Evolutionary conservation across 139 green algal genomes (phyloP).

Genomic region (Asterochloris erici): DNA sequence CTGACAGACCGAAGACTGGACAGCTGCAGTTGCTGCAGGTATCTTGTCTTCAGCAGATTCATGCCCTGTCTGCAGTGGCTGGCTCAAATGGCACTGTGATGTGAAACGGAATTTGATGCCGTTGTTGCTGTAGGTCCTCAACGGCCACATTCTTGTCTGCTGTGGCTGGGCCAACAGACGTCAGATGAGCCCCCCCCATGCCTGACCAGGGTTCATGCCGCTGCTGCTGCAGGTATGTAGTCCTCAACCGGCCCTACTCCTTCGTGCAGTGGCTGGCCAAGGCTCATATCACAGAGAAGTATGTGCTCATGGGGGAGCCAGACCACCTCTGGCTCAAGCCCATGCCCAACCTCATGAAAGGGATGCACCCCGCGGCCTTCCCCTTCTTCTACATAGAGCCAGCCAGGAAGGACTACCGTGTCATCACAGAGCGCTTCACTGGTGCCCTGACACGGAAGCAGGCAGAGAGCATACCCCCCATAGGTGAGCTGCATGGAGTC

Average conservation of each 20-base stretch:
- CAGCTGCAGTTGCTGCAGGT: too few relatives aligned
- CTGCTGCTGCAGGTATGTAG: conserved; percentile 70
- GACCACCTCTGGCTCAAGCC: conserved; percentile 94
- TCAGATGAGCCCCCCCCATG: too few relatives aligned
- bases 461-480: conserved; percentile 74
- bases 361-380: conserved; percentile 69
- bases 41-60: too few relatives aligned
- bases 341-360: conserved; percentile 90
- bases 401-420: conserved; percentile 43
- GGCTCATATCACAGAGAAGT: conserved; percentile 78
- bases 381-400: conserved; percentile 99
- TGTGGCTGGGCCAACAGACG: too few relatives aligned
- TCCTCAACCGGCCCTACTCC: conserved; percentile 92
- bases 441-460: conserved; percentile 45
- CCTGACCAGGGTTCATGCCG: too few relatives aligned
- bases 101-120: too few relatives aligned
- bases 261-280: conserved; percentile 89
- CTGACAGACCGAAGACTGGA: too few relatives aligned
- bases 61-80: too few relatives aligned
- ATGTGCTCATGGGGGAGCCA: conserved; percentile 95
- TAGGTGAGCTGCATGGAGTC: conserved; percentile 34
- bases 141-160: too few relatives aligned
- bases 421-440: conserved; percentile 51
- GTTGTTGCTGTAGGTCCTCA: too few relatives aligned
- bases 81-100: too few relatives aligned